Evolutionary conservation across 768 basidiomycete genomes (phyloP), one percentile per base, ranked within the genome.

Genomic region (Naganishia friedmannii): DNA sequence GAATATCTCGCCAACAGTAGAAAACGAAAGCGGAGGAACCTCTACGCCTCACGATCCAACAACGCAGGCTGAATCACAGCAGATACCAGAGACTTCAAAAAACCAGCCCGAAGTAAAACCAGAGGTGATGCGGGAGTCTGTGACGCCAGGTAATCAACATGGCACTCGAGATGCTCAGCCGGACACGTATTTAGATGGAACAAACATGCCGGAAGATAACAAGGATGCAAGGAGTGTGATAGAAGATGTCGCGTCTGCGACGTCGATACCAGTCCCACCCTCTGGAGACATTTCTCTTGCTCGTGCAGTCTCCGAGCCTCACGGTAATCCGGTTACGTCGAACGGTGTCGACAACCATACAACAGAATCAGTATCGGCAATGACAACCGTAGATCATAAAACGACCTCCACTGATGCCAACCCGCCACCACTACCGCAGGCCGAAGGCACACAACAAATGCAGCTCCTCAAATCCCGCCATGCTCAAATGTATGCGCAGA

Each of bases 371-470:
- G 29, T 34, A 29, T 19, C 54, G 29, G 1, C 54, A 28, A 19
- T 19, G 13, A 17, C 32, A n/a, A 19, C 54, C 9, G 54, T 34
- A 28, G 54, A 55, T 19, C 28, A 31, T 1, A 28, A 7, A 4
- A 1, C 54, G 15, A 55, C 6, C 1, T 55, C 54, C 28, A 31
- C 5, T 26, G 54, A 26, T 55, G 32, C 29, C 29, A 19, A 55
- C 12, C 32, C 32, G 12, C 54, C 28, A 19, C 28, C 53, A 53
- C 28, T 13, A 15, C 29, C 54, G 54, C 54, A 28, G 1, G 13
- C 60, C 12, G 34, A 37, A 23, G 42, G 60, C 42, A 28, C 60
- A 12, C 60, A 63, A 28, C 60, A 34, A 23, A 63, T 63, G 23
- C 37, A 63, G 19, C 39, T 42, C 12, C 42, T 63, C 1, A 63